phyloP scores from a whole-genome alignment of 129 eudicot species.

The Daucus carota region DNA sequence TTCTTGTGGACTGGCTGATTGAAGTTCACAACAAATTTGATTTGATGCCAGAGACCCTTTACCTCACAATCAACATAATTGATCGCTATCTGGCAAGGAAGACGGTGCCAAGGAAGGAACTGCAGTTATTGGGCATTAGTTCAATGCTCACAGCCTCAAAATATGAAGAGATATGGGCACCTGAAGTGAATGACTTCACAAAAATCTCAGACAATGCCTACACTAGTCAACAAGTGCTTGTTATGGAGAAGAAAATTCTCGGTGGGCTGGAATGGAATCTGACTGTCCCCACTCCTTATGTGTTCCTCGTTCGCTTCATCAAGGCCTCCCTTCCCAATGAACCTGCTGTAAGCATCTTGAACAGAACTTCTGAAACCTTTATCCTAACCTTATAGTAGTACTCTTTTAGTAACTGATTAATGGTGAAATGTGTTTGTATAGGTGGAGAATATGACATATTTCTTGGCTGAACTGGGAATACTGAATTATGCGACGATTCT shows the following conservation, averaged over 20 bases:
- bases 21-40: constrained; percentile 79
- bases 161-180: constrained; percentile 97
- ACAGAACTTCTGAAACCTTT: not conserved
- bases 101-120: constrained; percentile 51
- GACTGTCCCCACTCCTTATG: constrained; percentile 87
- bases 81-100: constrained; percentile 63
- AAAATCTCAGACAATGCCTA: constrained; percentile 68
- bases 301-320: constrained; percentile 67
- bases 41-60: constrained; percentile 61
- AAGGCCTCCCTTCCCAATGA: constrained; percentile 44
- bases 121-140: constrained; percentile 73
- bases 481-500: constrained; percentile 34
- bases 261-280: constrained; percentile 68
- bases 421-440: not conserved
- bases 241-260: constrained; percentile 69
- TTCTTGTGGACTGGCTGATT: constrained; percentile 75
- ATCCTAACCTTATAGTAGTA: not conserved
- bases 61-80: constrained; percentile 67
- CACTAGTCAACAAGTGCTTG: constrained; percentile 42
- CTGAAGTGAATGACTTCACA: constrained; percentile 73
- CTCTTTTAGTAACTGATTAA: not conserved
- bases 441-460: constrained; percentile 38
- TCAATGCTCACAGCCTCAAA: constrained; percentile 88
- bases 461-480: constrained; percentile 48
- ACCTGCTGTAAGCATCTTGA: constrained; percentile 12